Base-by-base conservation (phyloP, 75 land plant genomes). In the Chamaecyparis obtusa region DNA sequence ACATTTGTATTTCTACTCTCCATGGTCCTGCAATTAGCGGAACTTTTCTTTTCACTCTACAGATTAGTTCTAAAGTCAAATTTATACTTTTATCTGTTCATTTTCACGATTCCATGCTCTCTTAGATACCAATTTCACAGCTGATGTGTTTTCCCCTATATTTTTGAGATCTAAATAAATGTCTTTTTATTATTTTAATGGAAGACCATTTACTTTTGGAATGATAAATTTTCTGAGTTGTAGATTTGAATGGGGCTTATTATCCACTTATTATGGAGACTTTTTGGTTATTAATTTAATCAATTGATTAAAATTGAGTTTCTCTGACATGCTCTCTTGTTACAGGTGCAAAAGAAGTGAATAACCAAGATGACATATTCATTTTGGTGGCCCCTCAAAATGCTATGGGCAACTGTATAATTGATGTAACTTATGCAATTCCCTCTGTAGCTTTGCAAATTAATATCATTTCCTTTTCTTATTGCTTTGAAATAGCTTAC, bases 351-450 rank as follows among this genome's bases (percentile, higher is more conserved):
- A 90, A 89, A 51, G 99, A 98, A 74, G 99, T 96, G 36, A 91
- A 90, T 54, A 95, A 96, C 54, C 87, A 93, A 86, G 99, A 98
- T 88, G 99, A 98, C 89, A 92, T 96, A 77, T 98, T 93, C 87
- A 91, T 98, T 64, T 87, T 98, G 67, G 92, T 96, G 89, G 99
- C 99, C 83, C 99, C 99, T 83, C 99, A 98, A 90, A 98, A 98
- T 93, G 98, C 99, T 87, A 95, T 98, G 46, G 99, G 99, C n/a
- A 98, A 98, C 84, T 98, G 99, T 87, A 98, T 98, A 24, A 98
- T 98, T 84, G 96, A 95, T 89, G 99, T 98, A 75, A 10, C 9
- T 13, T 33, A 74, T 74, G 92, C 92, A 10, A 19, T 37, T 27
- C 51, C 76, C 32, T 56, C 13, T 24, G 5, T 32, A 77, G 48